Evolutionary conservation across 2,329 filamentous ascomycete genomes (phyloP).

Genomic region (Colletotrichum magnum): DNA sequence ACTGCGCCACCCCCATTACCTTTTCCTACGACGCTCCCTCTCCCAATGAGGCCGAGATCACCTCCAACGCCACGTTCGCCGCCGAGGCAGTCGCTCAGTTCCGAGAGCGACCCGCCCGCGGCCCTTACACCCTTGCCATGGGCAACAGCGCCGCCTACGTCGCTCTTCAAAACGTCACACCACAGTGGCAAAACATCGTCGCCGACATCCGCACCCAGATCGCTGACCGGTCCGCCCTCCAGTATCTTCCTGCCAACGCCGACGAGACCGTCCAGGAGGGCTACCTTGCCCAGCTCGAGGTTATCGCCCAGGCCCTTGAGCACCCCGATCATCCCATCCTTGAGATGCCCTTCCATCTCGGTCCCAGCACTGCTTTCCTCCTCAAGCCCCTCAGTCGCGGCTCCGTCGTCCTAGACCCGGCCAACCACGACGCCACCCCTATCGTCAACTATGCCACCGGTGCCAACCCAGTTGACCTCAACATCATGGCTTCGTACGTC

Average conservation of each 20-base stretch:
- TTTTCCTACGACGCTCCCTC: constrained; percentile 39
- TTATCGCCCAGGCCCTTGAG: constrained; percentile 46
- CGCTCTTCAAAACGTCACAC: constrained; percentile 45
- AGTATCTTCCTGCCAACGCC: constrained; percentile 42
- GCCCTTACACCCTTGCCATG: constrained; percentile 54
- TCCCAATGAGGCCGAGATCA: constrained; percentile 35
- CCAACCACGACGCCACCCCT: constrained; percentile 45
- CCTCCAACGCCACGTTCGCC: constrained; percentile 49
- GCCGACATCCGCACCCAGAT: constrained; percentile 45
- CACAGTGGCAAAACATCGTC: constrained; percentile 44
- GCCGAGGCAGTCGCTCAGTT: constrained; percentile 49
- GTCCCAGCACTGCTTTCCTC: constrained; percentile 44
- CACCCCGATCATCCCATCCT: constrained; percentile 48
- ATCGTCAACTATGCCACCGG: constrained; percentile 52
- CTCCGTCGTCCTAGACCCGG: constrained; percentile 47
- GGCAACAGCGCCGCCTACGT: constrained; percentile 50
- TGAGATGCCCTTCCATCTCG: constrained; percentile 48
- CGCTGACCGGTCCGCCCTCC: constrained; percentile 41
- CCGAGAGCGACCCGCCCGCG: constrained; percentile 49
- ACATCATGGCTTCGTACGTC: constrained; percentile 50
- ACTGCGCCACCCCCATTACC: constrained; percentile 42
- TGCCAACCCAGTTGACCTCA: constrained; percentile 53
- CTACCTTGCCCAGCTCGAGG: constrained; percentile 46
- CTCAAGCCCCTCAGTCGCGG: constrained; percentile 54
- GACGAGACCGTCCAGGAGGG: constrained; percentile 43